Base-by-base conservation (phyloP, 768 basidiomycete species). In the Tricholoma flavovirens region DNA sequence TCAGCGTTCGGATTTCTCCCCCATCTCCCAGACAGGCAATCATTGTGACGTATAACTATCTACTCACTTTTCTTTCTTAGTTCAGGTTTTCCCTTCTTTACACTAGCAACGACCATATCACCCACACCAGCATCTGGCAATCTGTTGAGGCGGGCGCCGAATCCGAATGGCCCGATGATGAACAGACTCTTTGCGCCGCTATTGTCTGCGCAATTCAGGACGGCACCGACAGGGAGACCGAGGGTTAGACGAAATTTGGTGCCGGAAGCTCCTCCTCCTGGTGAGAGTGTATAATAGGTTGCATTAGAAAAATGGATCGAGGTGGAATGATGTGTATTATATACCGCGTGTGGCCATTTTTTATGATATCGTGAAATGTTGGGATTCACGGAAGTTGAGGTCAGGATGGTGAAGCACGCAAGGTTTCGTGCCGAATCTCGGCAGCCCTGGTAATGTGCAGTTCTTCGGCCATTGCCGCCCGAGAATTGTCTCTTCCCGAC, bases 1-100 rank as follows among this genome's bases (percentile, higher is more conserved):
- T 66, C 54, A 70, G 59, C 40, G 49, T 30, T 8, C 19, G 24
- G 8, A 10, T 17, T 19, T 32, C 35, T 8, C n/a, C 10, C 24
- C 45, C 9, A 46, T 40, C 50, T 49, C 21, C 30, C 10, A 15
- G 24, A 26, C 5, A 15, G 24, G 5, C 5, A 26, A 26, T 26
- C 24, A 5, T 5, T 26, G 24, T 26, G 35, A 26, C 29, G n/a
- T 51, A 11, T 10, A 1, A 19, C 48, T 56, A 4, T 81, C 24
- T 22, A 54, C 93, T 68, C 71, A 96, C 93, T 96, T 82, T 99
- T 99, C 83, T 99, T 99, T 77, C 97, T 87, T 71, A 99, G 76
- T 77, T 99, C 97, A 33, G 97, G 97, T 80, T 99, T 98, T 73
- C 97, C 97, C 83, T 98, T 98, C 85, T 99, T 98, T 68, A 99